phyloP scores from a whole-genome alignment of 140 eudicot genomes.

The Ambrosia hybrid region DNA sequence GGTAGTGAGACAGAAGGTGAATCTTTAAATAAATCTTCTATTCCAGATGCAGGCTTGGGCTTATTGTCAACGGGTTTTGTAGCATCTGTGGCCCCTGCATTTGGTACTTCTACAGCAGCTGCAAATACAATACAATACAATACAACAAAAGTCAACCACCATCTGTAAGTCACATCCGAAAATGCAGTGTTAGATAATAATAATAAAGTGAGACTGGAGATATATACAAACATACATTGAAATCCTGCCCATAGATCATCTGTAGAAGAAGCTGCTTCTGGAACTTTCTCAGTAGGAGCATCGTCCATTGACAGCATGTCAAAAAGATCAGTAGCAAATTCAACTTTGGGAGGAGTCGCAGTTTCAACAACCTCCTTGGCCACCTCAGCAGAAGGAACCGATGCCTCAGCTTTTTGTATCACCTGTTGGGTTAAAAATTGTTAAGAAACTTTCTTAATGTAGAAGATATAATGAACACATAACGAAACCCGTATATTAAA shows the following conservation, averaged over 20 bases:
- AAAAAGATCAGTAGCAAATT: slow-evolving; percentile 87
- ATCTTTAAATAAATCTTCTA: slow-evolving; percentile 79
- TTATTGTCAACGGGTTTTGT: slow-evolving; percentile 50
- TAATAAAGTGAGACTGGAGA: slow-evolving; percentile 5
- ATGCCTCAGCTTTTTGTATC: slow-evolving; percentile 52
- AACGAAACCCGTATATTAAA: slow-evolving; percentile 10
- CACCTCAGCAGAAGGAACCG: slow-evolving; percentile 43
- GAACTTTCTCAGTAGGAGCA: slow-evolving; percentile 54
- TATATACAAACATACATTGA: slow-evolving; percentile 57
- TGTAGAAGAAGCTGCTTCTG: slow-evolving; percentile 45
- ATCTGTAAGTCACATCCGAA: slow-evolving; percentile 10
- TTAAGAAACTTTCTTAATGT: slow-evolving; percentile 1
- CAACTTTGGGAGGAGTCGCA: slow-evolving; percentile 65
- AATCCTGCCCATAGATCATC: slow-evolving; percentile 93
- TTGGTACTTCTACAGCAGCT: slow-evolving; percentile 69
- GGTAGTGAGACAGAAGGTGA: slow-evolving; percentile 48
- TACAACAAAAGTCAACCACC: neutral
- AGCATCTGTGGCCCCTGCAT: slow-evolving; percentile 32
- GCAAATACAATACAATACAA: slow-evolving; percentile 16
- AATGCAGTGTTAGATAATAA: slow-evolving; percentile 10
- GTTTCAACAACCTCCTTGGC: slow-evolving; percentile 49
- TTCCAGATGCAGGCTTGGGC: slow-evolving; percentile 52
- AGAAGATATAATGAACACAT: slow-evolving; percentile 16
- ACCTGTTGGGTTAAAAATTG: slow-evolving; percentile 35
- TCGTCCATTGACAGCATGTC: slow-evolving; percentile 88